Evolutionary conservation across 306 rosid genomes (phyloP).

Genomic region (Begonia masoniana): DNA sequence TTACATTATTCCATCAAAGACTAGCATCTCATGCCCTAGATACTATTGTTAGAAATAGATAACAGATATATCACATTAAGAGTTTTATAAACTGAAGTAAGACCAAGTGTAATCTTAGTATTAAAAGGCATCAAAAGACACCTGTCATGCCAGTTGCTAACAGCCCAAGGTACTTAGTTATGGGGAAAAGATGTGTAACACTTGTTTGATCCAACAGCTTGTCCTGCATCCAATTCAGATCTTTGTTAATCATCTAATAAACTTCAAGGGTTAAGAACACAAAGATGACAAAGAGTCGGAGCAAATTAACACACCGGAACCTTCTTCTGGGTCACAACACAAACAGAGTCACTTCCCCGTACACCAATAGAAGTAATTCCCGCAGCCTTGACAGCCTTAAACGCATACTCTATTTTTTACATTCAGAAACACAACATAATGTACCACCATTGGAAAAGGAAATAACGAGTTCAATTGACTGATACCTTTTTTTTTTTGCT

Average conservation of each 20-base stretch:
- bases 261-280: background rate
- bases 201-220: slow-evolving; percentile 97
- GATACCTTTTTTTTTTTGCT: no score
- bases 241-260: background rate
- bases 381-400: slow-evolving; percentile 93
- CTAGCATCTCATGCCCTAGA: no score
- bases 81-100: no score
- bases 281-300: slow-evolving; percentile 1
- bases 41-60: no score
- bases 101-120: no score
- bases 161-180: slow-evolving; percentile 85
- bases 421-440: no score
- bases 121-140: slow-evolving; percentile 6
- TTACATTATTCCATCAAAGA: no score
- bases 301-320: slow-evolving; percentile 68
- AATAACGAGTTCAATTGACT: no score
- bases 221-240: slow-evolving; percentile 45
- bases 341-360: slow-evolving; percentile 81
- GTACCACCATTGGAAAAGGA: no score
- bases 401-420: slow-evolving; percentile 66
- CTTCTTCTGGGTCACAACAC: slow-evolving; percentile 97
- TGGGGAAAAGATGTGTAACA: slow-evolving; percentile 83
- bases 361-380: slow-evolving; percentile 94
- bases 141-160: slow-evolving; percentile 99
- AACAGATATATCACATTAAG: no score